Conservation (phyloP, 768 basidiomycete genomes). For the Galerina sulciceps region DNA sequence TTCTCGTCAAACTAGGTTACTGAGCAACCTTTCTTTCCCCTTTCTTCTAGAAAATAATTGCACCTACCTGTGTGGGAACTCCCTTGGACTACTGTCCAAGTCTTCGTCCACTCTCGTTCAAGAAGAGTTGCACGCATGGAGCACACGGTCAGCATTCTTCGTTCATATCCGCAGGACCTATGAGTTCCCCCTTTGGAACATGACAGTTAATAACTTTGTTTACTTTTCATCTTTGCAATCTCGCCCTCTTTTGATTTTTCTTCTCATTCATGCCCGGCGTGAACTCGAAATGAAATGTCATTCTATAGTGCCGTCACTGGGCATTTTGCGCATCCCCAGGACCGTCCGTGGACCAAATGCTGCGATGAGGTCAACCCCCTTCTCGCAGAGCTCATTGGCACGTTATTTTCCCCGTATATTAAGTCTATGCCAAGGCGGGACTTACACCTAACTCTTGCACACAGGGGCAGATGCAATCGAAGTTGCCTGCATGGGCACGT, state of each 20-base stretch:
- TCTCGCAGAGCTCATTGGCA: constrained; percentile 84
- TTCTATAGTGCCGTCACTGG: constrained; percentile 77
- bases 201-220: constrained; percentile 7
- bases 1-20: constrained; percentile 5
- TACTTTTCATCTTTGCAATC: constrained; percentile 8
- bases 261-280: constrained; percentile 15
- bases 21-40: constrained; percentile 5
- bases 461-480: constrained; percentile 86
- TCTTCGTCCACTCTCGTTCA: constrained; percentile 72
- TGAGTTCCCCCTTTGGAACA: constrained; percentile 1
- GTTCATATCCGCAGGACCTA: constrained; percentile 4
- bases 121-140: constrained; percentile 89
- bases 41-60: constrained; percentile 51
- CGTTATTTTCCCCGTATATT: constrained; percentile 30
- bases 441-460: constrained; percentile 24
- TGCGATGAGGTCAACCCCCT: constrained; percentile 72
- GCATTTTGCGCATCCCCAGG: constrained; percentile 89
- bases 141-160: constrained; percentile 50
- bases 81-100: constrained; percentile 83
- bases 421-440: constrained; percentile 5
- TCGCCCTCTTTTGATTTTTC: constrained; percentile 15
- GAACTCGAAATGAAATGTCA: constrained; percentile 16
- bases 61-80: constrained; percentile 96
- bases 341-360: constrained; percentile 82
- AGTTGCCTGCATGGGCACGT: constrained; percentile 93